Conservation (phyloP, 345 rosid species). For the Rhizophora mangle region DNA sequence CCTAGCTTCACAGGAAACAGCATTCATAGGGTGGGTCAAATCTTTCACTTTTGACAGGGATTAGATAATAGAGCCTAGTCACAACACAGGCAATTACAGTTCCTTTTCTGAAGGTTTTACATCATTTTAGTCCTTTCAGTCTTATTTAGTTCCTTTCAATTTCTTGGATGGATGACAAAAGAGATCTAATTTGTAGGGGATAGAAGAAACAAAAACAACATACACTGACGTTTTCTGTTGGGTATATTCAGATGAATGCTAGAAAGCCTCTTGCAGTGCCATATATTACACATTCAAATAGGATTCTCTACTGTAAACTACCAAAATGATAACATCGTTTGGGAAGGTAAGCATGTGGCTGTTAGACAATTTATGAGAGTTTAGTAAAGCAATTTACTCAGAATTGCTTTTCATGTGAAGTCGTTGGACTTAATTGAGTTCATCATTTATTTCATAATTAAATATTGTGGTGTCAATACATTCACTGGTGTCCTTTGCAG, state of each 20-base stretch:
- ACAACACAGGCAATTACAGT: background rate
- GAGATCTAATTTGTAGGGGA: background rate
- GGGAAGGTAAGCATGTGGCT: background rate
- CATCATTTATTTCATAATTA: too few species aligned
- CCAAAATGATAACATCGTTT: background rate
- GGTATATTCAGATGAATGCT: too few species aligned
- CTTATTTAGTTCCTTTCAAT: too few species aligned
- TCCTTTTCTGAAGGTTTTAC: background rate
- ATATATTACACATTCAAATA: too few species aligned
- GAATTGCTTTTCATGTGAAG: too few species aligned
- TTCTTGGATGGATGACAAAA: too few species aligned
- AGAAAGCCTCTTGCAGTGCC: too few species aligned
- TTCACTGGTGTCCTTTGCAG: too few species aligned
- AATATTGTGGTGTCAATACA: too few species aligned
- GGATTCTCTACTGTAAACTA: too few species aligned
- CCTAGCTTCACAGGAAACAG: background rate
- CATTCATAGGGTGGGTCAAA: too few species aligned
- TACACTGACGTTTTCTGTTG: constrained; percentile 16
- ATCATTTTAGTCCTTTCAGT: background rate
- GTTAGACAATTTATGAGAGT: background rate
- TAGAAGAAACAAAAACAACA: background rate
- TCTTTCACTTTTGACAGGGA: background rate
- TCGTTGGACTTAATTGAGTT: too few species aligned
- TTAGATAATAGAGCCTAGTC: background rate
- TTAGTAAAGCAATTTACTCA: background rate